A percentile compares a stretch with the other conserved stretches of the same genome.
These are phyloP conservation scores for Ogataea parapolymorpha DNA, from an alignment of 805 yeast genomes.

Conservation along the genomic window DNA sequence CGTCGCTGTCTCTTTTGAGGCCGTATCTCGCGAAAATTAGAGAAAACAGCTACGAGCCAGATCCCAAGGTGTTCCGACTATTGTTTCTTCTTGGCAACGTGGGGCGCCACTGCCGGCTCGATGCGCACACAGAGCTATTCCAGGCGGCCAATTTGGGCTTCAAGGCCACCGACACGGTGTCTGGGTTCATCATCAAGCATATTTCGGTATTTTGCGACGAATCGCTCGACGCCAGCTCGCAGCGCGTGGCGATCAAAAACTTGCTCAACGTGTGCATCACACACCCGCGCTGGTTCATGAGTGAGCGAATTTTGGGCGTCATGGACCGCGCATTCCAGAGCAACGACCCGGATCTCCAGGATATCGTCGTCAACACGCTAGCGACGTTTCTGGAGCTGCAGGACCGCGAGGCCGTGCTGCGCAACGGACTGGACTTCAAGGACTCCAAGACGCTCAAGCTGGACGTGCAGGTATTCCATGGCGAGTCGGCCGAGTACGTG, in stretches of 20 bases:
- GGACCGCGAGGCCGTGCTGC: constrained; percentile 42
- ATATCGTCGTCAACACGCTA: constrained; percentile 54
- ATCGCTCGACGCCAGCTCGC: constrained; percentile 30
- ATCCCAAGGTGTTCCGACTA: constrained; percentile 50
- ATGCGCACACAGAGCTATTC: constrained; percentile 40
- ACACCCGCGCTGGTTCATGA: constrained; percentile 64
- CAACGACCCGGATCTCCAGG: constrained; percentile 40
- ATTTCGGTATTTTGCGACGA: constrained; percentile 50
- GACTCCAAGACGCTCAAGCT: constrained; percentile 34
- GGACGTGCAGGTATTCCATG: constrained; percentile 54
- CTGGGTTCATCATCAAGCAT: constrained; percentile 56
- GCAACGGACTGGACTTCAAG: constrained; percentile 39
- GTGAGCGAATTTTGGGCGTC: constrained; percentile 48
- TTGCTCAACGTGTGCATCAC: constrained; percentile 56
- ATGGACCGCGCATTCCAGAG: constrained; percentile 47
- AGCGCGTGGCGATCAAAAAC: constrained; percentile 54
- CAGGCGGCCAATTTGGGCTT: constrained; percentile 38
- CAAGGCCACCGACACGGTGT: constrained; percentile 50
- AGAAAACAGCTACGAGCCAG: constrained; percentile 27
- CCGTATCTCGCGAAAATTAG: constrained; percentile 39
- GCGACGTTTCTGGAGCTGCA: constrained; percentile 56
- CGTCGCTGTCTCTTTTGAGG: constrained; percentile 51
- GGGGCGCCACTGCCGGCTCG: constrained; percentile 68
- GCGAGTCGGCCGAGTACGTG: constrained; percentile 44
- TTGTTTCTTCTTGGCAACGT: constrained; percentile 65